Evolutionary conservation across 768 basidiomycete species (phyloP), one percentile per base, ranked within the genome.

Genomic region (Mycena rosella): DNA sequence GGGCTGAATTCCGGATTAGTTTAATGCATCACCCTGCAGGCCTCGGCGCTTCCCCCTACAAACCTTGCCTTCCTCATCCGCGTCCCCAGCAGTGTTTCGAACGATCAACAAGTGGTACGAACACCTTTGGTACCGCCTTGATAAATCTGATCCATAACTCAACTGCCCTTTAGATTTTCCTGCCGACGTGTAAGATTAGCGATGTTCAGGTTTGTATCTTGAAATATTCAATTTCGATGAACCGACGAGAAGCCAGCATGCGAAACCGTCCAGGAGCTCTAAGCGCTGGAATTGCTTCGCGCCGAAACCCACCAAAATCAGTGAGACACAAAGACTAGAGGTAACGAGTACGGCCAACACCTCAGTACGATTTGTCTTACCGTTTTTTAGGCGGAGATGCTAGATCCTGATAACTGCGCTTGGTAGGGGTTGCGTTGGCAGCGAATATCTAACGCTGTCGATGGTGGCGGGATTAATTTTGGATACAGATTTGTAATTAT

Each of bases 31-130:
- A 24, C 15, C 1, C 24, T 15, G 2, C 40, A 65, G 64, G 32
- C 38, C 40, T 22, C 27, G 18, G 14, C 20, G 29, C 32, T 26
- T 3, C 9, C n/a, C 15, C 57, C 64, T 5, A 44, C 11, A 26
- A 59, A 59, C 32, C 57, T 65, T 1, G 24, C 64, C 14, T 18
- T 52, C 22, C 58, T 65, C 49, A 59, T 65, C 11, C 64, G 49
- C 18, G 42, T 65, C 10, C 64, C 64, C 17, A 65, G 14, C 48
- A 56, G 13, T 17, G 2, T 5, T 30, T 53, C 49, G 20, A 32
- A 60, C 17, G 57, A 51, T 24, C 38, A 22, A 51, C 53, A 57
- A 32, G 51, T 65, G 57, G 51, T 34, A 26, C 8, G 30, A n/a
- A n/a, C n/a, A 6, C 8, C n/a, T 10, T 18, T 1, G n/a, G n/a